These are phyloP conservation scores for Russula sp. DNA, from an alignment of 768 basidiomycete genomes.

Conservation along the genomic window DNA sequence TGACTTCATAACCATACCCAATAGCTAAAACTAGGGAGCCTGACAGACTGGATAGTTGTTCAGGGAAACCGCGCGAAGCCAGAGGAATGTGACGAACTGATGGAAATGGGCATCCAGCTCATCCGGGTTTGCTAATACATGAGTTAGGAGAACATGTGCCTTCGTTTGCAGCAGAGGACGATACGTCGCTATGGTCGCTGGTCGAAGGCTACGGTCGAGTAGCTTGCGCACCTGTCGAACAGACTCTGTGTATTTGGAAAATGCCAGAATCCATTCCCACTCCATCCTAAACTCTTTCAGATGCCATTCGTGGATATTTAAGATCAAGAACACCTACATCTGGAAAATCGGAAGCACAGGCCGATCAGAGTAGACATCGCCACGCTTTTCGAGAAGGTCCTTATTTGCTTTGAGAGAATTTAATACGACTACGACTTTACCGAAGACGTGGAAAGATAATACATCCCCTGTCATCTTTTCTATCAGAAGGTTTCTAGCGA, in stretches of 20 bases:
- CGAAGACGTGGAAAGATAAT: constrained; percentile 38
- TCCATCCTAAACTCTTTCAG: background rate
- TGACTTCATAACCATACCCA: constrained; percentile 16
- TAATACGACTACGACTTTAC: constrained; percentile 49
- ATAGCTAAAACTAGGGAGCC: constrained; percentile 4
- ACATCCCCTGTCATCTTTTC: background rate
- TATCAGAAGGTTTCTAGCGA: background rate
- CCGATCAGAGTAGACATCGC: constrained; percentile 36
- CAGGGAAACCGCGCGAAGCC: no score
- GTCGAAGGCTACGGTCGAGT: constrained; percentile 16
- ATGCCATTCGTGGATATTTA: background rate
- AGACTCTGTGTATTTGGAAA: background rate
- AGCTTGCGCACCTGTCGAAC: constrained; percentile 12
- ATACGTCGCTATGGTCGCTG: background rate
- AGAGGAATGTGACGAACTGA: background rate
- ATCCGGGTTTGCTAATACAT: constrained; percentile 2
- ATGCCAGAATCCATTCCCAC: background rate
- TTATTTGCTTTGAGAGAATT: constrained; percentile 45
- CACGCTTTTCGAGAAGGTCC: constrained; percentile 53
- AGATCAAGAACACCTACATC: background rate
- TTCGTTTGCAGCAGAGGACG: constrained; percentile 8
- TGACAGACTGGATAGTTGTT: constrained; percentile 3
- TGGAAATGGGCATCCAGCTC: constrained; percentile 10
- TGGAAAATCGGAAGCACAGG: background rate
- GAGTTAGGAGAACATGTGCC: constrained; percentile 3